Evolutionary conservation across 768 basidiomycete genomes (phyloP), one percentile per base, ranked within the genome.

Genomic region (Leucosporidium scottii): DNA sequence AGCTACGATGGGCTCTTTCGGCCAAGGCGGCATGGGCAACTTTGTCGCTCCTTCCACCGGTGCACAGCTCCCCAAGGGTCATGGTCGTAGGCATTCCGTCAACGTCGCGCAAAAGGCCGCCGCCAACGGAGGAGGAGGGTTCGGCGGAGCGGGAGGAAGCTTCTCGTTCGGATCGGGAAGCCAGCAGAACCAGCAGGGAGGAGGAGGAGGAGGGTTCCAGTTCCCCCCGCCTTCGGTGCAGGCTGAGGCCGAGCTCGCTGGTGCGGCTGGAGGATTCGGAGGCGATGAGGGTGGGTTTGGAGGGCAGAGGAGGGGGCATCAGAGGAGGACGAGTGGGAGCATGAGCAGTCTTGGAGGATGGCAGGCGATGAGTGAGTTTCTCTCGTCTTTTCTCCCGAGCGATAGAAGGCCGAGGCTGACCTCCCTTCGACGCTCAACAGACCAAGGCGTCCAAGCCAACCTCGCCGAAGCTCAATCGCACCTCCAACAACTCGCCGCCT

Each of bases 401-500:
- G 23, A 28, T n/a, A n/a, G 10, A 4, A 18, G 39, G 0, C 18
- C 8, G 8, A 44, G 3, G 39, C 67, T 34, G 54, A 49, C 68
- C 66, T 44, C 0, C n/a, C 13, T 34, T 21, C 47, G 60, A 70
- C 23, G 60, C 53, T 6, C 62, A 51, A 25, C 64, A 61, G 39
- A 58, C 61, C 30, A 73, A 77, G 60, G 20, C 60, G 5, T 20
- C 27, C 59, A 60, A 34, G 84, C 90, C 20, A 92, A 96, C 77
- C 87, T 99, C 30, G 94, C 93, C 3, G 91, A 94, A 76, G 96
- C 96, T 12, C 93, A 97, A 78, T 93, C 93, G 8, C 96, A 99
- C 77, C 82, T 99, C 18, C 90, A 92, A 76, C 94, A 93, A 73
- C 82, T 99, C 62, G 92, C 94, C 75, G 92, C 96, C 74, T 99